A percentile compares a stretch with the other conserved stretches of the same genome.
phyloP scores from a whole-genome alignment of 2,329 filamentous ascomycete genomes.

The Xylariaceae sp. region DNA sequence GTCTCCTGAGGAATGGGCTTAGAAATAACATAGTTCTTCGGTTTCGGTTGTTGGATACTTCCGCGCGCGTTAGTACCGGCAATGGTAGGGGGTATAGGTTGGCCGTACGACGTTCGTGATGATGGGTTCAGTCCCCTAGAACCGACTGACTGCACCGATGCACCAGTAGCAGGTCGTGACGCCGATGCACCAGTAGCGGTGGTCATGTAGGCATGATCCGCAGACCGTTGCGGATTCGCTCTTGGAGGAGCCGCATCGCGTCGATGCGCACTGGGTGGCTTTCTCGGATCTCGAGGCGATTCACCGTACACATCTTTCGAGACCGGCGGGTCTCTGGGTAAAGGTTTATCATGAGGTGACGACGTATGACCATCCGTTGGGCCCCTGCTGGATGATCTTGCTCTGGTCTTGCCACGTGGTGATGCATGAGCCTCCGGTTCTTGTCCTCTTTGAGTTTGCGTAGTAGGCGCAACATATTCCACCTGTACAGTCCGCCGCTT shows the following conservation, averaged over 20 bases:
- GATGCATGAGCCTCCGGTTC: slow-evolving; percentile 28
- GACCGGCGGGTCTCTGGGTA: slow-evolving; percentile 54
- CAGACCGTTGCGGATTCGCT: slow-evolving; percentile 46
- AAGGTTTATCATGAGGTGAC: slow-evolving; percentile 50
- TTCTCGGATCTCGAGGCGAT: slow-evolving; percentile 31
- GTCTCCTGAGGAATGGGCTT: slow-evolving; percentile 57
- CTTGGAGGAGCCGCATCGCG: slow-evolving; percentile 45
- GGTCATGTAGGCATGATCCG: slow-evolving; percentile 51
- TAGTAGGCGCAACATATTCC: slow-evolving; percentile 91
- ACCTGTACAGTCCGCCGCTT: slow-evolving; percentile 95
- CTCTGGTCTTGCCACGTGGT: slow-evolving; percentile 40
- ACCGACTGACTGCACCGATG: slow-evolving; percentile 66
- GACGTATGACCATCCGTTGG: slow-evolving; percentile 42
- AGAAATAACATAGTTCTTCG: slow-evolving; percentile 69
- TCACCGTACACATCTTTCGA: slow-evolving; percentile 40
- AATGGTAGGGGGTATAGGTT: slow-evolving; percentile 81
- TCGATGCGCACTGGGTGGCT: slow-evolving; percentile 47
- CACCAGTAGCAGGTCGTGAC: slow-evolving; percentile 72
- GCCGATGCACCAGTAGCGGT: slow-evolving; percentile 39
- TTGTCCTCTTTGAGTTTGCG: slow-evolving; percentile 73
- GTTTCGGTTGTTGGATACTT: slow-evolving; percentile 76
- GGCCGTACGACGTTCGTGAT: slow-evolving; percentile 73
- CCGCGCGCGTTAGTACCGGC: slow-evolving; percentile 87
- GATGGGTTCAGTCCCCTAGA: slow-evolving; percentile 56
- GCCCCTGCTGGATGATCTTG: slow-evolving; percentile 51